Percentiles rank a stretch among this genome's conserved stretches.
Conservation (phyloP, 306 rosid species). For the Styphnolobium japonicum region DNA sequence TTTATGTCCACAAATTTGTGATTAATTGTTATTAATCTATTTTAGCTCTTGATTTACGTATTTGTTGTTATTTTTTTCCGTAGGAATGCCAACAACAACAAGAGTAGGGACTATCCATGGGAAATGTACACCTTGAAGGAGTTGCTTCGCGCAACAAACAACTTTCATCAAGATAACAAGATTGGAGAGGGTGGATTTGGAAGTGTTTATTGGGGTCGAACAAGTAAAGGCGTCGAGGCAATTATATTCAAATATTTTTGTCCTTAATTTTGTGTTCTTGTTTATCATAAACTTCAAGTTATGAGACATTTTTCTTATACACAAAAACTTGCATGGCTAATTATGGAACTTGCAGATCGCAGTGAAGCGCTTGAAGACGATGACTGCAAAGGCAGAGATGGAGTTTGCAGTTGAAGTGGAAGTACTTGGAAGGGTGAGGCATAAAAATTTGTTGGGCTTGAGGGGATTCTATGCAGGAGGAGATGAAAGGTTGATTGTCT, state of each 20-base stretch:
- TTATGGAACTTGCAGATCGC: conserved; percentile 59
- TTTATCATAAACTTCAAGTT: background rate
- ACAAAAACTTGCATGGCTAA: background rate
- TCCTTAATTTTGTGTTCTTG: background rate
- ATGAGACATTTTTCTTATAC: background rate
- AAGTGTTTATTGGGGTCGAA: conserved; percentile 81
- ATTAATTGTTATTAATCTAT: background rate
- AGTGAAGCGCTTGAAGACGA: conserved; percentile 73
- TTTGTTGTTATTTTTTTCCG: background rate
- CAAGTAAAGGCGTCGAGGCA: conserved; percentile 78
- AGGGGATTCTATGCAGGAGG: conserved; percentile 90
- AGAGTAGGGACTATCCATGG: conserved; percentile 74
- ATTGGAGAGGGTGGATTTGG: conserved; percentile 97
- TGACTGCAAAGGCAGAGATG: conserved; percentile 97
- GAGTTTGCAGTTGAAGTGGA: conserved; percentile 97
- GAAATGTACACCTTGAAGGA: conserved; percentile 77
- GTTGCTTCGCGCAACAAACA: conserved; percentile 83
- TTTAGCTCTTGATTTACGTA: background rate
- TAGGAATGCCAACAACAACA: conserved; percentile 37
- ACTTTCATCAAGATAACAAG: conserved; percentile 73
- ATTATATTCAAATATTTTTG: conserved; percentile 21
- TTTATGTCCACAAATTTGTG: background rate
- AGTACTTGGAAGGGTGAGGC: conserved; percentile 88
- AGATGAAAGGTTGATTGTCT: conserved; percentile 79
- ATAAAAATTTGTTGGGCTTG: conserved; percentile 72